A percentile compares a stretch with the other conserved stretches of the same genome.
phyloP scores from a whole-genome alignment of 2,329 filamentous ascomycete species.

The Colletotrichum kahawae region DNA sequence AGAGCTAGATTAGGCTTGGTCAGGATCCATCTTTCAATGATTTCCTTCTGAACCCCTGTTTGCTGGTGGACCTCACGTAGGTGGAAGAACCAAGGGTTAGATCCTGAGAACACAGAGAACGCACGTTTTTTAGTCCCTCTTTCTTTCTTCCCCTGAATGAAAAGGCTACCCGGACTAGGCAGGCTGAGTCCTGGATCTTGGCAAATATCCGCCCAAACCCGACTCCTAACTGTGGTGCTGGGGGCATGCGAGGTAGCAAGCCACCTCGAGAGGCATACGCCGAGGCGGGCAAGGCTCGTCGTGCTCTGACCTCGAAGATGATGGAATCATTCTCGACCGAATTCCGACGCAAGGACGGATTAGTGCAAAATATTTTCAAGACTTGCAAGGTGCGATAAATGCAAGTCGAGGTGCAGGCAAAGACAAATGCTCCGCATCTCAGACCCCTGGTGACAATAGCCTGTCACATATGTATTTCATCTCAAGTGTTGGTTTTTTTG shows the following conservation, averaged over 20 bases:
- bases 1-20: background rate
- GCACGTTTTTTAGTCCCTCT: background rate
- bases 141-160: background rate
- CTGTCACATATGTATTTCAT: background rate
- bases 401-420: background rate
- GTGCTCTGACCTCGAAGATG: background rate
- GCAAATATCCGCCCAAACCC: background rate
- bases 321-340: background rate
- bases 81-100: background rate
- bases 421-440: background rate
- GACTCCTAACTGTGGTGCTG: background rate
- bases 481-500: background rate
- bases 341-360: background rate
- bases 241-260: too few species aligned
- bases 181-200: background rate
- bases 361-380: background rate
- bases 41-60: background rate
- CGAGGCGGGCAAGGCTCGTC: background rate
- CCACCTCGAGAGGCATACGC: background rate
- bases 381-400: background rate
- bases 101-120: background rate
- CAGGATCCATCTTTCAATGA: background rate
- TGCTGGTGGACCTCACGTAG: background rate
- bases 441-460: background rate
- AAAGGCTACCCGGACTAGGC: background rate